These are phyloP conservation scores for Exophiala sp. DNA, from an alignment of 2,329 filamentous ascomycete species.

Conservation along the genomic window DNA sequence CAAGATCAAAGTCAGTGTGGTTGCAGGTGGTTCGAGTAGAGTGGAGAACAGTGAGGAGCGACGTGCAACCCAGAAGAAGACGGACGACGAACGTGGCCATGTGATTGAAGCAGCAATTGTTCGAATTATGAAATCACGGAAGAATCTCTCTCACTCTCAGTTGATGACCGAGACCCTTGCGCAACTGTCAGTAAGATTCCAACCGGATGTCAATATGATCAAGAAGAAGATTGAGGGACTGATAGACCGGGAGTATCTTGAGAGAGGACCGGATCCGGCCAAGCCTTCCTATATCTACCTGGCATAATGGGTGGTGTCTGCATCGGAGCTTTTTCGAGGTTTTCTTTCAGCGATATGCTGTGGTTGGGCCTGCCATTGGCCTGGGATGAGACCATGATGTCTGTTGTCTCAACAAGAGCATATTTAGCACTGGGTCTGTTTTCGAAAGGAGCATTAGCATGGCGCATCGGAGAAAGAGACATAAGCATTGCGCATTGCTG, in stretches of 20 bases:
- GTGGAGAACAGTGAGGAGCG: conserved; percentile 70
- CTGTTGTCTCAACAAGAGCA: not conserved
- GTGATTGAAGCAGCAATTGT: conserved; percentile 52
- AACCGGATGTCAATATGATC: conserved; percentile 51
- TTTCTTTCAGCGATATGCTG: not conserved
- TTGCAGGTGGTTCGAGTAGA: conserved; percentile 71
- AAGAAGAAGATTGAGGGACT: conserved; percentile 53
- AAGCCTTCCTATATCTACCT: conserved; percentile 32
- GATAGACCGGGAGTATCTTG: conserved; percentile 53
- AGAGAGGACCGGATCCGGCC: conserved; percentile 34
- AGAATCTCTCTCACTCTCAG: conserved; percentile 45
- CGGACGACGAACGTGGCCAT: conserved; percentile 46
- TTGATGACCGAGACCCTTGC: conserved; percentile 50
- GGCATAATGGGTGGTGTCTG: conserved; percentile 20
- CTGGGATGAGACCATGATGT: conserved; percentile 3
- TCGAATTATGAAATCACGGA: conserved; percentile 55
- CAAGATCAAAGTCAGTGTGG: conserved; percentile 84
- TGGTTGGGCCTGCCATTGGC: not conserved
- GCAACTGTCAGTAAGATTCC: conserved; percentile 48
- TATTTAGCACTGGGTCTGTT: conserved; percentile 2
- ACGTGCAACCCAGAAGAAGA: conserved; percentile 50
- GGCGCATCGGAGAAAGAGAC: not conserved
- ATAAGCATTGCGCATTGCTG: not conserved
- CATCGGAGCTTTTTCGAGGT: not conserved
- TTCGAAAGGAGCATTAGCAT: conserved; percentile 7